Percentiles rank a stretch among this genome's conserved stretches.
These are phyloP conservation scores for Aphanomyces stellatus DNA, from an alignment of 352 stramenopile species.

Conservation along the genomic window DNA sequence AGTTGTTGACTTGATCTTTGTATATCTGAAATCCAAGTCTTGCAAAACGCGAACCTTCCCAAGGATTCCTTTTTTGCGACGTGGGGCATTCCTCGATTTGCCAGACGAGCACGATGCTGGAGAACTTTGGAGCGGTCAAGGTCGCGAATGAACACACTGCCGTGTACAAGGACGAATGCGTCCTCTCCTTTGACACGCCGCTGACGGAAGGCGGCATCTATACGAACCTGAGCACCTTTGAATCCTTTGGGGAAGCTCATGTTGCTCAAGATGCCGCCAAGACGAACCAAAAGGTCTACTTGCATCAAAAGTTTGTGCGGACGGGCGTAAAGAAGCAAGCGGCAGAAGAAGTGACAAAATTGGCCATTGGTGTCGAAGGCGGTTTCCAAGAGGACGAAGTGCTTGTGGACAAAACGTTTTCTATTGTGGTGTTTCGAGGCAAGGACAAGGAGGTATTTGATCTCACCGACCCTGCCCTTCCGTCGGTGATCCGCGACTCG, in stretches of 20 bases:
- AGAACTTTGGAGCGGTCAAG: constrained; percentile 26
- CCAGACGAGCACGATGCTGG: neutral
- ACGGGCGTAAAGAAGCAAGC: constrained; percentile 30
- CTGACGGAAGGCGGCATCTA: constrained; percentile 58
- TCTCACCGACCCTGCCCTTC: constrained; percentile 33
- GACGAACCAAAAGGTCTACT: constrained; percentile 40
- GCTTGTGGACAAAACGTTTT: constrained; percentile 70
- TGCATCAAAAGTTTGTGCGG: constrained; percentile 59
- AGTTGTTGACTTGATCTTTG: too few relatives aligned
- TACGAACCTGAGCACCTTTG: constrained; percentile 92
- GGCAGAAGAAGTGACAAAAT: constrained; percentile 51
- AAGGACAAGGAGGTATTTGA: constrained; percentile 31
- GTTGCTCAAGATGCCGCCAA: constrained; percentile 47
- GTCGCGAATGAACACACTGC: constrained; percentile 46
- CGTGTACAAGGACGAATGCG: constrained; percentile 97
- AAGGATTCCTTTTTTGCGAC: neutral
- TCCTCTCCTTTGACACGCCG: constrained; percentile 94
- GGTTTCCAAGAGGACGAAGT: constrained; percentile 92
- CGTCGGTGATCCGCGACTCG: constrained; percentile 41
- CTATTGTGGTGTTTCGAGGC: constrained; percentile 60
- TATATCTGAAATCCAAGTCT: too few relatives aligned
- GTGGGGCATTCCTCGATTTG: neutral
- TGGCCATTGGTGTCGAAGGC: constrained; percentile 93
- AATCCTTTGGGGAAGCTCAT: constrained; percentile 82
- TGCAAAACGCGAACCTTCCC: neutral